Evolutionary conservation across 345 rosid species (phyloP), one percentile per base, ranked within the genome.

Genomic region (Sonneratia caseolaris): DNA sequence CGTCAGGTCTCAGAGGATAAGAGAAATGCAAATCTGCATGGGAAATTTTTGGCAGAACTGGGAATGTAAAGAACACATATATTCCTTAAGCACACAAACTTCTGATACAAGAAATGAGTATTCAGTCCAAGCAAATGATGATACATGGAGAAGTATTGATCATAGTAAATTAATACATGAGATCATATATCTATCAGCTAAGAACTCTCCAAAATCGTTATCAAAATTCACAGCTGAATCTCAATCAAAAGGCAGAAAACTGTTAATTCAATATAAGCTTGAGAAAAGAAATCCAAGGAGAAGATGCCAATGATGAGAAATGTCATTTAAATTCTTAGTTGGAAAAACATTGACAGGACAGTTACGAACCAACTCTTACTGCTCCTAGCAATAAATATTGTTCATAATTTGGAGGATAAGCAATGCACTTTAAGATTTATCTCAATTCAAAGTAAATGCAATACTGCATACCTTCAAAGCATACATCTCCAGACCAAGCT

Each of bases 401-500:
- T 13, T 48, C 53, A 48, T 13, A 48, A 48, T 48, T 48, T 48
- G 53, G 18, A 48, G 18, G 18, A 11, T 3, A 15, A 48, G 53
- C 3, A 48, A 10, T 48, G 18, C 18, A 47, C 53, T 48, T 48
- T 48, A 10, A 1, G 3, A 9, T 14, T 3, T 10, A 48, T 48
- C 56, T 49, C 56, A 49, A 49, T 53, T 53, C n/a, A 18, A 55
- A 75, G 37, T 36, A 19, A 64, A 9, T 69, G 70, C 64, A 62
- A 37, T 51, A 71, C 27, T 32, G 48, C 37, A 72, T 86, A 93
- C 97, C 98, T 77, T 91, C 93, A 67, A 94, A 91, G 68, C 84
- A 83, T 74, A 94, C 84, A 73, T 91, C 91, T n/a, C 95, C 95
- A 3, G 89, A 88, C 96, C 97, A 87, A 61, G 98, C 93, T 66